phyloP scores from a whole-genome alignment of 2,329 filamentous ascomycete species.

The Phyllosticta ampelicida region DNA sequence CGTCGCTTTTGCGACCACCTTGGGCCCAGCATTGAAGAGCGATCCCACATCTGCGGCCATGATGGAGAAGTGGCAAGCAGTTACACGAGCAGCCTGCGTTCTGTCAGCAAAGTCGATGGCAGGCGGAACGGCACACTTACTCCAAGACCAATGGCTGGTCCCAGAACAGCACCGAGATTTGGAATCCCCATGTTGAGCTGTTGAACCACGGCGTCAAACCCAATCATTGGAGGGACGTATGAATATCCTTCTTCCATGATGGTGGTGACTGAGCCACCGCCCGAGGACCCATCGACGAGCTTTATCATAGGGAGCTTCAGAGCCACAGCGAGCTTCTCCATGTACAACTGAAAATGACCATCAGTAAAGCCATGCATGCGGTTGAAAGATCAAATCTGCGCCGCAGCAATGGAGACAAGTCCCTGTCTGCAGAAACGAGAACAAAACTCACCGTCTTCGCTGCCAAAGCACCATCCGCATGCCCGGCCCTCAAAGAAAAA shows the following conservation, averaged over 20 bases:
- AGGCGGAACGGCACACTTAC: constrained; percentile 43
- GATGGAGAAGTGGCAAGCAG: constrained; percentile 51
- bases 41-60: constrained; percentile 54
- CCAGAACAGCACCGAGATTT: constrained; percentile 52
- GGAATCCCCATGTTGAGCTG: constrained; percentile 54
- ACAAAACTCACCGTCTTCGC: constrained; percentile 38
- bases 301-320: constrained; percentile 51
- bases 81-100: neutral
- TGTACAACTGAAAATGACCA: constrained; percentile 33
- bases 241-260: constrained; percentile 46
- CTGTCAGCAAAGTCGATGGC: neutral
- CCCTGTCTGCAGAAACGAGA: neutral
- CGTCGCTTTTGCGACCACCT: constrained; percentile 48
- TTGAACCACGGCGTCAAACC: constrained; percentile 42
- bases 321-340: constrained; percentile 50
- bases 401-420: neutral
- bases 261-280: constrained; percentile 51
- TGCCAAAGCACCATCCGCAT: constrained; percentile 50
- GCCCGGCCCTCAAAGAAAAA: constrained; percentile 51
- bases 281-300: constrained; percentile 52
- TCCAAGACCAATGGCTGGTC: constrained; percentile 55
- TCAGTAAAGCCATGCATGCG: constrained; percentile 14
- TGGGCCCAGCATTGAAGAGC: constrained; percentile 54
- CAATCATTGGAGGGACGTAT: constrained; percentile 48
- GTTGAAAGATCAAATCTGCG: neutral